Conservation (phyloP, 1,284 basidiomycete genomes). For the Bjerkandera adusta region DNA sequence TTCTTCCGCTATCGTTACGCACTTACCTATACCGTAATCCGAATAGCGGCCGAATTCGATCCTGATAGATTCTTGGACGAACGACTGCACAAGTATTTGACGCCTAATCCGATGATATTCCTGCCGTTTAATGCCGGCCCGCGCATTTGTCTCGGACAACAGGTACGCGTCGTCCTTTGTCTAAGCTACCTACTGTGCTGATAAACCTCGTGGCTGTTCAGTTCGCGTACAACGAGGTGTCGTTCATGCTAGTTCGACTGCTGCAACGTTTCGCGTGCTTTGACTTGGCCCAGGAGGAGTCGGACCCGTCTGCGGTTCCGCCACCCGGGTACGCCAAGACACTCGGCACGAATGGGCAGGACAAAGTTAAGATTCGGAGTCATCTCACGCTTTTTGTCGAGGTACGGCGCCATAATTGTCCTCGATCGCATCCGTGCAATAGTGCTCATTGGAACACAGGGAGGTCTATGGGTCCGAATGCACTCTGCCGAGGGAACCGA, state of each 20-base stretch:
- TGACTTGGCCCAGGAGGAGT: too few species aligned
- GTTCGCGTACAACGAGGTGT: constrained; percentile 70
- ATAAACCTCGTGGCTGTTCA: constrained; percentile 22
- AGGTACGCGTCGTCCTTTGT: constrained; percentile 25
- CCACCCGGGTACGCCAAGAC: too few species aligned
- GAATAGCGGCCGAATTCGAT: constrained; percentile 39
- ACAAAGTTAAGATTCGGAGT: too few species aligned
- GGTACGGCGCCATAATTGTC: too few species aligned
- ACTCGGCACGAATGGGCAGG: too few species aligned
- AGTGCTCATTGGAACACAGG: too few species aligned
- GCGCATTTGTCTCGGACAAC: constrained; percentile 46
- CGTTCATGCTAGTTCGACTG: constrained; percentile 63
- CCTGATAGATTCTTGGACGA: constrained; percentile 43
- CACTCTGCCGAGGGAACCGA: too few species aligned
- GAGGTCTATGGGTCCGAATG: too few species aligned
- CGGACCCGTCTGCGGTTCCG: too few species aligned
- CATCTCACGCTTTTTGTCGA: too few species aligned
- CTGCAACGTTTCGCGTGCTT: constrained; percentile 57
- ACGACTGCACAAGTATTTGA: constrained; percentile 33
- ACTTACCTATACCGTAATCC: background rate
- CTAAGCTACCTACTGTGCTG: background rate
- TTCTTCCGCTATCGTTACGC: background rate
- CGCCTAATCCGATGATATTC: constrained; percentile 44
- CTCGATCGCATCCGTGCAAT: too few species aligned
- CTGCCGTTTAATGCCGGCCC: constrained; percentile 49